Evolutionary conservation across 2,329 filamentous ascomycete species (phyloP).

Genomic region (Pseudocercospora crystallina): DNA sequence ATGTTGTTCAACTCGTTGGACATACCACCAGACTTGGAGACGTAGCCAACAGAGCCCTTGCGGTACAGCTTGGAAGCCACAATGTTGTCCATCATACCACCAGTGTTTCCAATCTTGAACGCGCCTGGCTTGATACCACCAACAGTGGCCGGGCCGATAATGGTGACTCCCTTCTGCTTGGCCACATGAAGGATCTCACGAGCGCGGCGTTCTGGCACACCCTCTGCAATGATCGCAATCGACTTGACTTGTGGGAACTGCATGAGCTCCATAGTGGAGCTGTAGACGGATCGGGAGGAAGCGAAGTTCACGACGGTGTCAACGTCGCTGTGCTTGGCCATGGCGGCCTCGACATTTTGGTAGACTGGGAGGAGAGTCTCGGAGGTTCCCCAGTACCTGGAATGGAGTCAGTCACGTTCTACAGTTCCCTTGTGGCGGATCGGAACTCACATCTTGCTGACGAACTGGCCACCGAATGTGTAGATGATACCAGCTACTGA

Average conservation of each 20-base stretch:
- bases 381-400: conserved; percentile 94
- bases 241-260: conserved; percentile 94
- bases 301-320: conserved; percentile 99
- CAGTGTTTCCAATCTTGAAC: conserved; percentile 99
- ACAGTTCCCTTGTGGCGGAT: background rate
- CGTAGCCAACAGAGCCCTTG: conserved; percentile 96
- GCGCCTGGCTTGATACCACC: conserved; percentile 99
- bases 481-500: conserved; percentile 99
- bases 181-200: conserved; percentile 97
- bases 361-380: conserved; percentile 98
- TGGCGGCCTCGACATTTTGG: conserved; percentile 88
- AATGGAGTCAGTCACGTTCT: background rate
- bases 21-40: conserved; percentile 99
- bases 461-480: conserved; percentile 99
- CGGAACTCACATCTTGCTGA: conserved; percentile 84
- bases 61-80: conserved; percentile 99
- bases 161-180: conserved; percentile 97
- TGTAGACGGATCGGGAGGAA: conserved; percentile 97
- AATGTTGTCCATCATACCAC: conserved; percentile 99
- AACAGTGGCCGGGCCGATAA: conserved; percentile 96
- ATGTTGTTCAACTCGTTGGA: conserved; percentile 99
- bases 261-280: conserved; percentile 98
- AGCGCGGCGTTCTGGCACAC: conserved; percentile 97
- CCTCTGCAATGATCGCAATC: conserved; percentile 98
- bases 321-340: conserved; percentile 94